Conservation (phyloP, 208 protist species). For the Acanthamoeba royreba region DNA sequence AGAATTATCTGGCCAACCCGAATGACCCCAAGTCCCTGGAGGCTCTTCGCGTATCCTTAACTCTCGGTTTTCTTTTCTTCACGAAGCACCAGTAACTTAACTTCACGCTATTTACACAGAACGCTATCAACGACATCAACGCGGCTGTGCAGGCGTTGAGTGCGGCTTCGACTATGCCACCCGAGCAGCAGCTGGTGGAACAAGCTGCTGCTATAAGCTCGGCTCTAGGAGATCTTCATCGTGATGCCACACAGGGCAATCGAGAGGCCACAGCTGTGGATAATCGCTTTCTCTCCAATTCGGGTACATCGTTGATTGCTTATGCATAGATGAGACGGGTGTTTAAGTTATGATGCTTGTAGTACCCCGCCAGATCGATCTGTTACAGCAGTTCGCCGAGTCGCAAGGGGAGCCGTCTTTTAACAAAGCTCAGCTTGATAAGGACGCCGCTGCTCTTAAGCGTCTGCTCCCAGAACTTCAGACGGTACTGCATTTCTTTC, state of each 20-base stretch:
- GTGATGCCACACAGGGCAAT: background rate
- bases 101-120: background rate
- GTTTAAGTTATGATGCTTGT: background rate
- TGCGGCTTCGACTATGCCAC: background rate
- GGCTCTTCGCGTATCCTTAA: background rate
- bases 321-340: too few relatives aligned
- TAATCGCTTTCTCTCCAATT: background rate
- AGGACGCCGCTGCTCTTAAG: background rate
- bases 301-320: background rate
- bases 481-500: background rate
- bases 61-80: background rate
- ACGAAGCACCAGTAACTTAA: background rate
- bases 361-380: background rate
- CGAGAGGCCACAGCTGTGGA: background rate
- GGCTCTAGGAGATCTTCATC: background rate
- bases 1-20: background rate
- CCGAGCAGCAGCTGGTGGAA: conserved; percentile 20
- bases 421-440: background rate
- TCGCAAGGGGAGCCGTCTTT: background rate
- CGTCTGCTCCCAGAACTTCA: background rate
- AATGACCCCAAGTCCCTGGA: background rate
- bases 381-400: background rate
- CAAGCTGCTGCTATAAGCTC: background rate
- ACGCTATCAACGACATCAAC: background rate
- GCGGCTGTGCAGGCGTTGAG: background rate